Percentiles rank a stretch among this genome's conserved stretches.
Conservation (phyloP, 2,329 filamentous ascomycete species). For the Cytospora piceae region DNA sequence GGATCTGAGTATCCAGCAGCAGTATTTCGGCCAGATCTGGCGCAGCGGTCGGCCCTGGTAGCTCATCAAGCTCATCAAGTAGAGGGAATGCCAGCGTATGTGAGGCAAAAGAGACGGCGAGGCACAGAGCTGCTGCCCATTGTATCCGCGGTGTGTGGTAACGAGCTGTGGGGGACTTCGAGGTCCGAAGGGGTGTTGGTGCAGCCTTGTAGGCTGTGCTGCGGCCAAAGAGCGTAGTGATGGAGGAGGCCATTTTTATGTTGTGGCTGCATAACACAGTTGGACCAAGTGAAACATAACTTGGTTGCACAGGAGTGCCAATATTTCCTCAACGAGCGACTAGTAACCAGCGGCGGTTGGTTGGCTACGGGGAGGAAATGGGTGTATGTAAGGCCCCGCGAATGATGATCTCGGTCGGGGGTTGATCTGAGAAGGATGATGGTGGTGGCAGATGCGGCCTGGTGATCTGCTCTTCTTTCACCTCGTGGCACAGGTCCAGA, state of each 20-base stretch:
- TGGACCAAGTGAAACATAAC: constrained; percentile 35
- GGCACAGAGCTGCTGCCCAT: constrained; percentile 34
- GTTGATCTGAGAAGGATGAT: constrained; percentile 9
- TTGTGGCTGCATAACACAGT: constrained; percentile 33
- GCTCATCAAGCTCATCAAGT: constrained; percentile 26
- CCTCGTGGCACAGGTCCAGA: constrained; percentile 8
- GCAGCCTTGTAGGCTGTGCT: constrained; percentile 24
- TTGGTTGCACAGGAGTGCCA: constrained; percentile 29
- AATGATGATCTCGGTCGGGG: constrained; percentile 14
- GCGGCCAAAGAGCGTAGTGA: constrained; percentile 16
- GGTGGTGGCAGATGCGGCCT: neutral
- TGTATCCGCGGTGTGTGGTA: constrained; percentile 34
- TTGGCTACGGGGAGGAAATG: constrained; percentile 8
- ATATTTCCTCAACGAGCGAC: constrained; percentile 22
- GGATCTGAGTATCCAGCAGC: constrained; percentile 43
- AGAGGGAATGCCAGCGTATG: constrained; percentile 34
- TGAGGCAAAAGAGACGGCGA: constrained; percentile 35
- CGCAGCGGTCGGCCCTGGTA: constrained; percentile 35
- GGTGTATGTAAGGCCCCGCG: constrained; percentile 1
- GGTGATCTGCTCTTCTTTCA: constrained; percentile 10
- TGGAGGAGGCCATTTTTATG: constrained; percentile 37
- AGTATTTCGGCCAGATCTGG: constrained; percentile 39
- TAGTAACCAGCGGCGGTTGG: constrained; percentile 9
- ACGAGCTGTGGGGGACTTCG: neutral
- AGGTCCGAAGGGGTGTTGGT: neutral